These are phyloP conservation scores for Exophiala sp. DNA, from an alignment of 2,329 filamentous ascomycete species.

Conservation along the genomic window DNA sequence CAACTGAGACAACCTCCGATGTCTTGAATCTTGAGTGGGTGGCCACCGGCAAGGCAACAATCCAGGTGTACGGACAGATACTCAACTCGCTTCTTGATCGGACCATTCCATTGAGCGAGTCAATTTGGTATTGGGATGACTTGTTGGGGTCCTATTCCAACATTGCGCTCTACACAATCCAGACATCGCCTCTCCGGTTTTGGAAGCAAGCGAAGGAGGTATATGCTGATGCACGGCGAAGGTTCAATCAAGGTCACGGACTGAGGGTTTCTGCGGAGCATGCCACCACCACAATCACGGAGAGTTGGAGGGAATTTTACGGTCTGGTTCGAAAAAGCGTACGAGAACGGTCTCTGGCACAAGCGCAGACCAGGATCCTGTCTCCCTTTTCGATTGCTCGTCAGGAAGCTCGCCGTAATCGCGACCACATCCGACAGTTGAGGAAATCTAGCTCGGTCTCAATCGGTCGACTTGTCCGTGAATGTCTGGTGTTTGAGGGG, in stretches of 20 bases:
- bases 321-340: slow-evolving; percentile 70
- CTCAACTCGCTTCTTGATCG: slow-evolving; percentile 19
- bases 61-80: slow-evolving; percentile 71
- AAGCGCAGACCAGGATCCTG: slow-evolving; percentile 65
- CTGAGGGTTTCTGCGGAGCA: slow-evolving; percentile 32
- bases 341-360: slow-evolving; percentile 62
- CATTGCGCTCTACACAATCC: slow-evolving; percentile 75
- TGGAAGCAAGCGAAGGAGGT: slow-evolving; percentile 67
- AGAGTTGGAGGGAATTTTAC: slow-evolving; percentile 63
- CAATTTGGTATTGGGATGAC: slow-evolving; percentile 95
- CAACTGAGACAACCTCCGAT: slow-evolving; percentile 30
- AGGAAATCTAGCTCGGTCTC: slow-evolving; percentile 78
- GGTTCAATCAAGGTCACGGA: slow-evolving; percentile 22
- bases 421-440: slow-evolving; percentile 63
- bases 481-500: slow-evolving; percentile 65
- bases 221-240: slow-evolving; percentile 41
- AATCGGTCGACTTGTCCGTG: slow-evolving; percentile 78
- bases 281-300: slow-evolving; percentile 32
- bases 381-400: slow-evolving; percentile 72
- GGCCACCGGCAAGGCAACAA: slow-evolving; percentile 79
- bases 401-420: slow-evolving; percentile 68
- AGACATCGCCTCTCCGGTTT: slow-evolving; percentile 72
- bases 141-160: slow-evolving; percentile 71
- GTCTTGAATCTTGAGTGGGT: slow-evolving; percentile 78
- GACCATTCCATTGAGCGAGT: slow-evolving; percentile 61